Evolutionary conservation across 1,284 basidiomycete species (phyloP), one percentile per base, ranked within the genome.

Genomic region (Ganoderma leucocontextum): DNA sequence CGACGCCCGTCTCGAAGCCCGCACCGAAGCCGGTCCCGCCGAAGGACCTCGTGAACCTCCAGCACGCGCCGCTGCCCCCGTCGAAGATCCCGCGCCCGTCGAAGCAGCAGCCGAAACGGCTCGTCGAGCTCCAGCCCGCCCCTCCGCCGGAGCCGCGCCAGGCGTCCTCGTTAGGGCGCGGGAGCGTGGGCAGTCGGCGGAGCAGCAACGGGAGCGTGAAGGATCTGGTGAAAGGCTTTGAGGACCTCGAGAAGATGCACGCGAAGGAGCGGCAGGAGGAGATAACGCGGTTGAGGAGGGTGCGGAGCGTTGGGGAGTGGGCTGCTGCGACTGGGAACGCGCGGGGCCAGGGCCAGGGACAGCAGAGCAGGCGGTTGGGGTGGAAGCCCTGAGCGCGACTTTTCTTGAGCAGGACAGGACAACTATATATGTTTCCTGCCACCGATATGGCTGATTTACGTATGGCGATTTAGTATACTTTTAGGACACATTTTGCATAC

Each of bases 141-240:
- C 82, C 83, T 15, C 82, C 81, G 0, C 78, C 79, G 41, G 62
- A 52, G 62, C 65, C 73, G 41, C 74, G 75, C 55, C 69, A 74
- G 55, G 70, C 78, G 13, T 67, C 71, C 12, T 71, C 74, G 9
- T 70, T 76, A 13, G 38, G 58, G 10, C 36, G 38, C n/a, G n/a
- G 36, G 2, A 60, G 58, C 22, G 67, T 78, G 35, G 76, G 84
- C 42, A 80, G 79, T 29, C 78, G 88, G 68, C 79, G 86, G 74
- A 87, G 85, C 68, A 91, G 91, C 72, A 85, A 84, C 15, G 83
- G 84, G 64, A 92, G 90, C 73, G 91, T 93, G 63, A 91, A 85
- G 78, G 91, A 93, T 63, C 77, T 93, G 65, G 86, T 92, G 60
- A 82, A 80, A 75, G 85, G 82, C 49, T 93, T 88, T 74, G 91